Conservation (phyloP, 2,329 filamentous ascomycete genomes). For the Aspergillus quadricinctus region DNA sequence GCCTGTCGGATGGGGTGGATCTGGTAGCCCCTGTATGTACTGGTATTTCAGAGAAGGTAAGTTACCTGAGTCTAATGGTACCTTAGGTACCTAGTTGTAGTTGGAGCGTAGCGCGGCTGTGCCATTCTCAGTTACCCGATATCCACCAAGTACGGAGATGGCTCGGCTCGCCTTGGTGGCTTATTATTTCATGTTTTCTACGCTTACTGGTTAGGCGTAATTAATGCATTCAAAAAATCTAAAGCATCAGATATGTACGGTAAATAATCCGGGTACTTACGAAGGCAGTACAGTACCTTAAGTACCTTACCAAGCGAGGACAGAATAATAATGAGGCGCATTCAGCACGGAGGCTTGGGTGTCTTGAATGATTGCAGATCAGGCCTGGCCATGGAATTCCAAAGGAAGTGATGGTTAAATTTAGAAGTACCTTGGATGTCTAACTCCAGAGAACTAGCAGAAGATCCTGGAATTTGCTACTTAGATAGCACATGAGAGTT, state of each 20-base stretch:
- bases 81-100: no score
- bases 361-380: neutral
- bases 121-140: neutral
- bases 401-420: neutral
- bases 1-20: neutral
- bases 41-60: neutral
- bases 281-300: neutral
- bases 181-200: no score
- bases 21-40: neutral
- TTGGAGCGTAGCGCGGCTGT: neutral
- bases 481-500: neutral
- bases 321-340: neutral
- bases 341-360: neutral
- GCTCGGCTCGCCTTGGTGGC: neutral
- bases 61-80: neutral
- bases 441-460: neutral
- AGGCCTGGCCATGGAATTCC: neutral
- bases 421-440: neutral
- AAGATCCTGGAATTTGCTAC: neutral
- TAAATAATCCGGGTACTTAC: neutral
- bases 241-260: neutral
- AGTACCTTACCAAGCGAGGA: neutral
- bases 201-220: neutral
- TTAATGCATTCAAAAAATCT: neutral
- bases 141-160: neutral